Conservation (phyloP, 2,329 filamentous ascomycete species). For the Penicillium sp. region DNA sequence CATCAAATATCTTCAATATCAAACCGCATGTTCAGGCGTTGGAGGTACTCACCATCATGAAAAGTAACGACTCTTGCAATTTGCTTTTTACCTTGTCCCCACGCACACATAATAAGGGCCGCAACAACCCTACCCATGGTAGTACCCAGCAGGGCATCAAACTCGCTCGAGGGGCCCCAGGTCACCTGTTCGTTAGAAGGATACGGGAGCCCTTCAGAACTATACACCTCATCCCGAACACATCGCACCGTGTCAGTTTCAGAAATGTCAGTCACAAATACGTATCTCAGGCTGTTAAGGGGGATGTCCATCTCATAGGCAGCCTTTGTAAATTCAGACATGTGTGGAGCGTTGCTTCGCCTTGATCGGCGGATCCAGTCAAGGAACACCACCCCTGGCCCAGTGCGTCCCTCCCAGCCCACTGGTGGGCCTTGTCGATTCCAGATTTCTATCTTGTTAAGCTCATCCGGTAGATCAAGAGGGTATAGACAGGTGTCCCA, state of each 20-base stretch:
- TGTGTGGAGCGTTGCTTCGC: background rate
- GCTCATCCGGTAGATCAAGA: background rate
- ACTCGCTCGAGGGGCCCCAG: background rate
- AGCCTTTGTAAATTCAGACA: slow-evolving; percentile 5
- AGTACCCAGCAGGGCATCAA: background rate
- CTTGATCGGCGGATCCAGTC: slow-evolving; percentile 1
- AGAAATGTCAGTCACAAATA: background rate
- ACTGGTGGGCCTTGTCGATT: background rate
- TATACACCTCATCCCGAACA: background rate
- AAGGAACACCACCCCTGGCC: slow-evolving; percentile 1
- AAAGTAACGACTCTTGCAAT: slow-evolving; percentile 5
- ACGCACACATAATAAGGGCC: background rate
- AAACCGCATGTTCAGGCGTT: background rate
- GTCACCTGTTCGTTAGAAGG: background rate
- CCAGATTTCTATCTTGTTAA: background rate
- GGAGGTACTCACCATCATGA: background rate
- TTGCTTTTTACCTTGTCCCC: background rate
- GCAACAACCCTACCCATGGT: background rate
- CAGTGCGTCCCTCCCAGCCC: slow-evolving; percentile 4
- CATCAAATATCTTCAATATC: background rate
- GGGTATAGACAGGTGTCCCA: background rate
- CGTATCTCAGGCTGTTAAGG: background rate
- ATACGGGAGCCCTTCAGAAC: background rate
- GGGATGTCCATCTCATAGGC: background rate
- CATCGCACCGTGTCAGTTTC: background rate